Base-by-base conservation (phyloP, 1,284 basidiomycete genomes). In the Meira miltonrushii region DNA sequence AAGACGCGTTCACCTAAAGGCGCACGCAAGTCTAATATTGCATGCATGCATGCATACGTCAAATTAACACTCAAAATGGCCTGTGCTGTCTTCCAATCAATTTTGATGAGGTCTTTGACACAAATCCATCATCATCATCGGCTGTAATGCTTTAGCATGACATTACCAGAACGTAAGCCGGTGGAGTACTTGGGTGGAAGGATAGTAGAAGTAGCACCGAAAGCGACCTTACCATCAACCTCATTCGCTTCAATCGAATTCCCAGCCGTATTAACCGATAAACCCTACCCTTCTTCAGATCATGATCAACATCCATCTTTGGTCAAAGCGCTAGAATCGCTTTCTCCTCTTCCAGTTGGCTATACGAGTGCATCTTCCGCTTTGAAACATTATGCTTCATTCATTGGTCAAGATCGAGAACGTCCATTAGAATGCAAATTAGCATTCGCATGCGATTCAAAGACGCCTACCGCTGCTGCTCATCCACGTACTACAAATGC, bases 381-480 rank as follows among this genome's bases (percentile, higher is more conserved):
- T 6, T 64, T 76, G 50, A 50, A 54, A 7, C 72, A 68, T 41
- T 33, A 33, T 33, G 28, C 28, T 33, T 33, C 28, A 33, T 33
- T 33, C 28, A 61, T 76, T 21, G 53, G 56, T 62, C 4, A 55
- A 50, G 13, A 63, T 71, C 6, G 55, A 57, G 3, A 64, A 66
- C 17, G 53, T 57, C 0, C 65, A 64, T 41, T 76, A 10, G 74
- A 76, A 44, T 76, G 74, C 51, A 62, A 68, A 11, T 64, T 71
- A 1, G 65, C 59, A 2, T 40, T 55, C 17, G 46, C 46, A 3
- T 48, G 46, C 12, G 25, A 48, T 12, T 15, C n/a, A 13, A 48
- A 13, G 5, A 5, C 12, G 12, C 46, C 46, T 12, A 13, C 46
- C 5, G 21, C 12, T 21, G 12, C 13, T 12, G n/a, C 40, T 25